Conservation (phyloP, 805 yeast genomes). For the Kockiozyma suomiensis region DNA sequence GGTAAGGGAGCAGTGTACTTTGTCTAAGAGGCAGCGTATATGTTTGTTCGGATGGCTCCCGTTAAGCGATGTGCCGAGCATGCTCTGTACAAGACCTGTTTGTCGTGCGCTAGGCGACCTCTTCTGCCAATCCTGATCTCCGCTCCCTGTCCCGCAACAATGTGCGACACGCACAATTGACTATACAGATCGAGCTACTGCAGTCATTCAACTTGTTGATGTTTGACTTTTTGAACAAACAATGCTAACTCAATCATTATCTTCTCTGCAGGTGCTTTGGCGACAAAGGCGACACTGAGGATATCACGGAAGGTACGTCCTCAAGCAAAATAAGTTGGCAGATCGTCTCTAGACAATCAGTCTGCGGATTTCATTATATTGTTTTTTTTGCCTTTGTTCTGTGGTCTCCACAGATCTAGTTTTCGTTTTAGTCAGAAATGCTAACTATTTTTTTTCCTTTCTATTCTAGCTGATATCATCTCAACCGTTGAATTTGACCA, state of each 20-base stretch:
- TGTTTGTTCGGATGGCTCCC: background rate
- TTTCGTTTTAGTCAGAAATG: background rate
- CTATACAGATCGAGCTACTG: background rate
- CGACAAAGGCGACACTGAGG: conserved; percentile 95
- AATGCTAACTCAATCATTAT: background rate
- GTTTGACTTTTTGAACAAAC: background rate
- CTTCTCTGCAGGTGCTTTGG: conserved; percentile 71
- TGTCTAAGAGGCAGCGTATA: background rate
- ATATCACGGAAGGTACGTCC: conserved; percentile 49
- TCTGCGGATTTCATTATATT: too few relatives aligned
- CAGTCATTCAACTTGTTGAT: background rate
- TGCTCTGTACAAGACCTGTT: background rate
- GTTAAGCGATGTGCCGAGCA: background rate
- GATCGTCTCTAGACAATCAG: background rate
- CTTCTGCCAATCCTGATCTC: background rate
- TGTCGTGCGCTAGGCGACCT: background rate
- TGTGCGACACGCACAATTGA: background rate
- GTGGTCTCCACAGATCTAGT: background rate
- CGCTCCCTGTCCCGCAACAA: background rate
- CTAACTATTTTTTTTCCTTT: background rate
- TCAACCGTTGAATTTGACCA: conserved; percentile 96
- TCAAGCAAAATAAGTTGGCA: background rate
- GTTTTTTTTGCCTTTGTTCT: too few relatives aligned
- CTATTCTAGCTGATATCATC: conserved; percentile 85
- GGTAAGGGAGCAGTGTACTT: background rate